Base-by-base conservation (phyloP, 176 grass and related monocot genomes). In the Alloteropsis semialata region DNA sequence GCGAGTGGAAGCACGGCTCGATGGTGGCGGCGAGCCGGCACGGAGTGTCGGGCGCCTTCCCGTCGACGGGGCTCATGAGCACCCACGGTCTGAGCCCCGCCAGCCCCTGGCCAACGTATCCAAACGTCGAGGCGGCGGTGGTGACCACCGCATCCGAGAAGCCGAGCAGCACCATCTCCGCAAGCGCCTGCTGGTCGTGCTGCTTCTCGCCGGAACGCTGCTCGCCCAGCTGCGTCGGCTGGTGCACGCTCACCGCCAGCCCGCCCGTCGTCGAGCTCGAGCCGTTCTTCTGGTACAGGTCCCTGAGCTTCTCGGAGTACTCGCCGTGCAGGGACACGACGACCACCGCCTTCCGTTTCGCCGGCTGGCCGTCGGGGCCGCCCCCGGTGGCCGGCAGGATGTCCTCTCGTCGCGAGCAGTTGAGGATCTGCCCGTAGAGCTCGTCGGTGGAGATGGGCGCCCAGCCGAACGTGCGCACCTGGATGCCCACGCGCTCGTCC, bases 151-250 rank as follows among this genome's bases (percentile, higher is more conserved):
- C 84, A 66, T 93, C 84, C 5, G 85, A 84, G 62, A 89, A 89
- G 63, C 88, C 91, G 32, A 97, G 82, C 28, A 97, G 86, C 62
- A 78, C 42, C 68, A 97, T 89, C 83, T 97, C 94, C 28, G 89
- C 76, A 12, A 97, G 18, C 49, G 91, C 94, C 79, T 97, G 91
- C 73, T 89, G 78, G 87, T 97, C 89, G 65, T 97, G 91, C 12
- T 56, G 42, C 65, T 29, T 73, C 78, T 88, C 67, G 37, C 65
- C 81, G 34, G 83, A 58, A 16, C 55, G 80, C 85, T 97, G 94
- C 36, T 5, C 36, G 30, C 69, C 89, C 64, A 94, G 89, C 33
- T 88, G 82, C 77, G 69, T 89, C 24, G 94, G 94, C 69, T 97
- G 89, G 83, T 86, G 82, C 57, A 97, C 81, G 76, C 72, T 80